Evolutionary conservation across 2,329 filamentous ascomycete genomes (phyloP), one percentile per base, ranked within the genome.

Genomic region (Penicillium aurantiogriseum): DNA sequence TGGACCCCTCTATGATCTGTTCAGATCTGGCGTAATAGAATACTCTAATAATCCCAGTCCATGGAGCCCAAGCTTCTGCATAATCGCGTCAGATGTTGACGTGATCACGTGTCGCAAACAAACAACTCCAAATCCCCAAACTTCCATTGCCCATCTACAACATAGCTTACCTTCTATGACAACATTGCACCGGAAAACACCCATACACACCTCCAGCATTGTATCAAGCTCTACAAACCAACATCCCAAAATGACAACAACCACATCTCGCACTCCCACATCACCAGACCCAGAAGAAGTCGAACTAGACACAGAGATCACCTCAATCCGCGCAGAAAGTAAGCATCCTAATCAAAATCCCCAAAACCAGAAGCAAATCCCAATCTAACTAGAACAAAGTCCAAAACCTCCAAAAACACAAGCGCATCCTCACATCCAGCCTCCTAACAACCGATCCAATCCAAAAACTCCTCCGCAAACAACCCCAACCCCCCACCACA

Each of bases 291-390:
- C 64, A 19, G 54, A 62, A 25, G 68, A 69, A 42, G 65, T 69
- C 48, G 62, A 69, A 15, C 66, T 78, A 9, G 77, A 79, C 57
- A 65, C 68, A 2, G 76, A 79, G 38, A 79, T 80, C 43, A 61
- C 66, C 27, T 66, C 70, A 31, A 73, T 79, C 25, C 73, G 74
- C 57, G 68, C 69, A 29, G 71, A 79, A 65, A 78, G 77, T 78
- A 63, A 49, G 71, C 33, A 29, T n/a, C 19, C 33, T 36, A 15
- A 19, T 19, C 17, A 15, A 21, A 33, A 40, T 5, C 31, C 15
- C 17, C 17, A 0, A n/a, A 8, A 8, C 15, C 36, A 51, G 33
- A 38, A 15, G 13, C 8, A 25, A 35, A 5, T 0, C 29, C n/a
- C 13, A 40, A 38, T 35, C 61, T 64, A 64, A 67, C 48, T 31